Evolutionary conservation across 1,139 yeast genomes (phyloP).

Genomic region (Insectozyma bohioensis): DNA sequence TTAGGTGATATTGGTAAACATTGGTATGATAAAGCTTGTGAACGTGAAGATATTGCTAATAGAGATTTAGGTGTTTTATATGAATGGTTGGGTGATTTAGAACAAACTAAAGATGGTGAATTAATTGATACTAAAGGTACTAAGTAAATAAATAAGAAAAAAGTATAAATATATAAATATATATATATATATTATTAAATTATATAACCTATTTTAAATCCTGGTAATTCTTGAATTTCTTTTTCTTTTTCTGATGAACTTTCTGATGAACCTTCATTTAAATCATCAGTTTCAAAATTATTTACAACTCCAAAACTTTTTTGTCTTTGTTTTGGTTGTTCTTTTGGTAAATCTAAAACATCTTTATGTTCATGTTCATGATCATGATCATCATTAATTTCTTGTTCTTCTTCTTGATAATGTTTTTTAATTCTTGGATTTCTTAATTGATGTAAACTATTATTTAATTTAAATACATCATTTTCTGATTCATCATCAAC

Average conservation of each 20-base stretch:
- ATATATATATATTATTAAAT: too few relatives aligned
- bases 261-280: constrained; percentile 3
- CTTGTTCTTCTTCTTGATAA: constrained; percentile 21
- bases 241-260: constrained; percentile 4
- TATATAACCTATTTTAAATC: constrained; percentile 22
- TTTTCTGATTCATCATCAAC: constrained; percentile 8
- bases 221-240: constrained; percentile 15
- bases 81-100: constrained; percentile 43
- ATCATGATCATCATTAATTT: constrained; percentile 3
- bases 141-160: not conserved
- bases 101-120: constrained; percentile 17
- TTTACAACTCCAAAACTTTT: constrained; percentile 27
- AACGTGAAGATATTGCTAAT: constrained; percentile 40
- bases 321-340: constrained; percentile 17
- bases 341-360: too few relatives aligned
- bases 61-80: constrained; percentile 48
- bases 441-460: constrained; percentile 27
- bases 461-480: constrained; percentile 14
- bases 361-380: constrained; percentile 6
- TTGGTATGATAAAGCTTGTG: constrained; percentile 49
- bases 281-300: constrained; percentile 1
- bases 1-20: constrained; percentile 42
- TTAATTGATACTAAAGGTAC: constrained; percentile 16
- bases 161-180: too few relatives aligned
- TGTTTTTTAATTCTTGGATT: constrained; percentile 40